These are phyloP conservation scores for Lasiosphaeria miniovina DNA, from an alignment of 495 filamentous ascomycete genomes.

Conservation along the genomic window DNA sequence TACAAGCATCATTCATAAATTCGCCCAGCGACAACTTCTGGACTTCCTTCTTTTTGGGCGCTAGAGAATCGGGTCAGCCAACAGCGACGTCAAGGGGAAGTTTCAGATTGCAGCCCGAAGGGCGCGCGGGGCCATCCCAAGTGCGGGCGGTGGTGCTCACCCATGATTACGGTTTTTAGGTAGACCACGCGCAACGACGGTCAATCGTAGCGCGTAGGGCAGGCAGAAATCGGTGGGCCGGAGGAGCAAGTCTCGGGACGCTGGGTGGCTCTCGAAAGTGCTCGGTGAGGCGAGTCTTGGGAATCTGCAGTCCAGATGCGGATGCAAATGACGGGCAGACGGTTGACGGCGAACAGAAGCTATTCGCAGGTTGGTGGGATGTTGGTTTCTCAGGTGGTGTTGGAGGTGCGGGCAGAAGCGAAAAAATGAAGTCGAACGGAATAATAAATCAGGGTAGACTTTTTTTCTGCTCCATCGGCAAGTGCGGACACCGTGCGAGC, in stretches of 20 bases:
- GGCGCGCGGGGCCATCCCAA: background rate
- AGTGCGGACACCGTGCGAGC: slow-evolving; percentile 10
- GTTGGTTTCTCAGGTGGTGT: slow-evolving; percentile 5
- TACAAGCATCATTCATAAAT: slow-evolving; percentile 87
- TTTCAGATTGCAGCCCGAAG: background rate
- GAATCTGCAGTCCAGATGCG: slow-evolving; percentile 5
- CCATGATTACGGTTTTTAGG: slow-evolving; percentile 75
- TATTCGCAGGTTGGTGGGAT: background rate
- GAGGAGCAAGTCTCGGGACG: slow-evolving; percentile 11
- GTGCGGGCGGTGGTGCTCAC: slow-evolving; percentile 52
- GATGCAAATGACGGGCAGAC: slow-evolving; percentile 12
- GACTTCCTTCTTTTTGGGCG: slow-evolving; percentile 85
- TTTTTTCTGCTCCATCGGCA: slow-evolving; percentile 28
- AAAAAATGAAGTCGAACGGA: slow-evolving; percentile 13
- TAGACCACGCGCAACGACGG: slow-evolving; percentile 39
- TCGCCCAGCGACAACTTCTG: slow-evolving; percentile 87
- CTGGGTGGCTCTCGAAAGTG: slow-evolving; percentile 3
- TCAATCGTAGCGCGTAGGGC: slow-evolving; percentile 43
- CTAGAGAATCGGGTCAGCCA: slow-evolving; percentile 52
- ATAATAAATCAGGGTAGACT: slow-evolving; percentile 29
- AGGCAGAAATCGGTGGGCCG: slow-evolving; percentile 22
- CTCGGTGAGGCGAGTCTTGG: background rate
- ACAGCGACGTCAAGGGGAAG: slow-evolving; percentile 4
- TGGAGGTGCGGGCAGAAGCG: slow-evolving; percentile 6
- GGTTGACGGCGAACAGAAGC: background rate